Conservation (phyloP, 352 stramenopile species). For the Globisporangium radiosum region DNA sequence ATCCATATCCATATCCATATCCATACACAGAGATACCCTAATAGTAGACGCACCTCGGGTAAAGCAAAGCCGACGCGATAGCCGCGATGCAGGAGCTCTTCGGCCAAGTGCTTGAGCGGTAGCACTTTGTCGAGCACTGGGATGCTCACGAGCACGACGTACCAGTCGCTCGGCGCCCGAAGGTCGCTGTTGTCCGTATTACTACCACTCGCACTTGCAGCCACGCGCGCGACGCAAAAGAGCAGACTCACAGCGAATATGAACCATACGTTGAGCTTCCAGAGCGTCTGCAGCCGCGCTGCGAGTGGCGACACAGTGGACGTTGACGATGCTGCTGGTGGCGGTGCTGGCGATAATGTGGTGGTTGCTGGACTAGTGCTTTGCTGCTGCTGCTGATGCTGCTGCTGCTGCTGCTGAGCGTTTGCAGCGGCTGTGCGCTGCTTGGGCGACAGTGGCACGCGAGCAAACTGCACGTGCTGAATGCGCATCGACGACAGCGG, state of each 20-base stretch:
- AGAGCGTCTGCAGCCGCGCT: constrained; percentile 19
- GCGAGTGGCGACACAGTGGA: constrained; percentile 3
- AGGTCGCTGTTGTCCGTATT: not conserved
- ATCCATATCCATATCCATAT: not conserved
- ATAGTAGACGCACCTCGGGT: constrained; percentile 36
- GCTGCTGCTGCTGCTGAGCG: not conserved
- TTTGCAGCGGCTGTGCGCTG: not conserved
- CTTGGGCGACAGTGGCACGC: not conserved
- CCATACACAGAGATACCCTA: not conserved
- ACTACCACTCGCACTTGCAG: not conserved
- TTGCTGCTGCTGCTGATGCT: not conserved
- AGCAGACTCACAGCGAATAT: constrained; percentile 21
- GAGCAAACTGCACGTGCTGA: constrained; percentile 21
- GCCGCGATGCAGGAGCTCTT: constrained; percentile 63
- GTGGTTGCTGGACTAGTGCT: not conserved
- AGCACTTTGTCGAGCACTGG: constrained; percentile 80
- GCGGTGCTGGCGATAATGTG: not conserved
- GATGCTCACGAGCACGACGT: constrained; percentile 81
- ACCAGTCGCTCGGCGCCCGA: constrained; percentile 30
- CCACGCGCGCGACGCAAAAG: constrained; percentile 9
- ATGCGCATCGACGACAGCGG: constrained; percentile 31
- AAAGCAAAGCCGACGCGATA: constrained; percentile 76
- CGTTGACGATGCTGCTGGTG: not conserved
- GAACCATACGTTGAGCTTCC: constrained; percentile 29
- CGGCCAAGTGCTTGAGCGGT: constrained; percentile 71